Base-by-base conservation (phyloP, 2,329 filamentous ascomycete genomes). In the Trichophyton benhamiae region DNA sequence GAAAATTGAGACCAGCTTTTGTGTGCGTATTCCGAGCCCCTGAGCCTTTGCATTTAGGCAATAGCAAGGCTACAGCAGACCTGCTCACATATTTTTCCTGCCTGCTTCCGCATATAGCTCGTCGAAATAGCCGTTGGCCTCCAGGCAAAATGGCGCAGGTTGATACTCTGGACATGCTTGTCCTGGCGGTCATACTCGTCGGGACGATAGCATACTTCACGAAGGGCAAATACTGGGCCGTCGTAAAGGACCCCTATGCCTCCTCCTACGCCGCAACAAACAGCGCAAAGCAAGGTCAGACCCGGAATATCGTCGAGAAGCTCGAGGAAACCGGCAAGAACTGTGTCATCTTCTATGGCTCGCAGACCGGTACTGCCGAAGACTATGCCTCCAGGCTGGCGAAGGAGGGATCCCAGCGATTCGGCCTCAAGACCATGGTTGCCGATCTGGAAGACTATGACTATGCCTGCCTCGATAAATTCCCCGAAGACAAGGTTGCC, bases 391-490 rank as follows among this genome's bases (percentile, higher is more conserved):
- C 92, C 11, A 85, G 95, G 68, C 80, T 99, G 68, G 91, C 94
- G 67, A 99, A 99, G 81, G 94, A 99, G 77, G 94, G 94, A 70
- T 92, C 92, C 75, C 95, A 92, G 70, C 85, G 94, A 65, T 99
- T 95, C 72, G 94, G 94, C 42, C 82, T 99, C 65, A 95, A 95
- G 77, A 96, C 92, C 65, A 97, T 99, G 91, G 91, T 96, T 15
- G 94, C 92, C 60, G 94, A 99, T 76, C 80, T 99, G 65, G 94
- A 99, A 76, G 94, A 99, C 68, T 99, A 96, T 76, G 94, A 99
- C 73, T 96, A 86, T 71, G 92, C 97, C 60, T 96, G 91, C 70
- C 82, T 99, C 65, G 92, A 99, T 75, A 80, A 85, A 61, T 84
- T 97, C 68, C 89, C 92, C 52, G 84, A 85, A 66, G 91, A 97